Percentiles rank a stretch among this genome's conserved stretches.
These are phyloP conservation scores for Fusarium abutilonis DNA, from an alignment of 2,329 filamentous ascomycete species.

Conservation along the genomic window DNA sequence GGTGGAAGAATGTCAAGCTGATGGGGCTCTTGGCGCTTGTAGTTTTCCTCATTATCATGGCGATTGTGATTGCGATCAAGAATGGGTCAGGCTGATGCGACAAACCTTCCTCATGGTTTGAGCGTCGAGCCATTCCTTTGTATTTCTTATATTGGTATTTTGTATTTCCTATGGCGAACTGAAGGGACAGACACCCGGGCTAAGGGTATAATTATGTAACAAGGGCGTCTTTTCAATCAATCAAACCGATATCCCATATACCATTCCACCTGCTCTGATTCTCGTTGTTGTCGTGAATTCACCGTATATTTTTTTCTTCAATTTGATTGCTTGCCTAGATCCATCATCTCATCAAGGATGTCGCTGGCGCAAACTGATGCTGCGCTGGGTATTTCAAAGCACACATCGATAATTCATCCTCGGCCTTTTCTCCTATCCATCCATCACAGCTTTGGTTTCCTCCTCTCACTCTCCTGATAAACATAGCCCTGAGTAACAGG, in stretches of 20 bases:
- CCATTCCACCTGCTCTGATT: background rate
- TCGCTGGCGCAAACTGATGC: background rate
- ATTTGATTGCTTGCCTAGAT: background rate
- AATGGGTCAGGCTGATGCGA: slow-evolving; percentile 45
- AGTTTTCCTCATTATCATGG: slow-evolving; percentile 65
- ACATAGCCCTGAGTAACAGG: slow-evolving; percentile 70
- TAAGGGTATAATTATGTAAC: slow-evolving; percentile 43
- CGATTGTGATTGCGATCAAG: slow-evolving; percentile 65
- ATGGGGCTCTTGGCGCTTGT: slow-evolving; percentile 83
- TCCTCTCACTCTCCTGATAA: slow-evolving; percentile 59
- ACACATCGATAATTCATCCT: background rate
- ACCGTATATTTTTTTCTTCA: background rate
- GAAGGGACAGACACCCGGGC: slow-evolving; percentile 32
- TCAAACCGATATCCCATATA: slow-evolving; percentile 26
- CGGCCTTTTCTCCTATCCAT: background rate
- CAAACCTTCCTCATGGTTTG: background rate
- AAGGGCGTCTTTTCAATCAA: slow-evolving; percentile 39
- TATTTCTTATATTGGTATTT: slow-evolving; percentile 34
- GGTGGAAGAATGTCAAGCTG: slow-evolving; percentile 99
- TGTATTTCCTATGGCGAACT: slow-evolving; percentile 39
- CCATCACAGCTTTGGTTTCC: slow-evolving; percentile 50
- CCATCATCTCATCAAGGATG: background rate
- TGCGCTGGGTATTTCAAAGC: slow-evolving; percentile 7
- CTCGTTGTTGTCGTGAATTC: slow-evolving; percentile 6
- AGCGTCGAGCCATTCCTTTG: slow-evolving; percentile 30